Evolutionary conservation across 805 yeast genomes (phyloP), one percentile per base, ranked within the genome.

Genomic region (Hanseniaspora jakobsenii): DNA sequence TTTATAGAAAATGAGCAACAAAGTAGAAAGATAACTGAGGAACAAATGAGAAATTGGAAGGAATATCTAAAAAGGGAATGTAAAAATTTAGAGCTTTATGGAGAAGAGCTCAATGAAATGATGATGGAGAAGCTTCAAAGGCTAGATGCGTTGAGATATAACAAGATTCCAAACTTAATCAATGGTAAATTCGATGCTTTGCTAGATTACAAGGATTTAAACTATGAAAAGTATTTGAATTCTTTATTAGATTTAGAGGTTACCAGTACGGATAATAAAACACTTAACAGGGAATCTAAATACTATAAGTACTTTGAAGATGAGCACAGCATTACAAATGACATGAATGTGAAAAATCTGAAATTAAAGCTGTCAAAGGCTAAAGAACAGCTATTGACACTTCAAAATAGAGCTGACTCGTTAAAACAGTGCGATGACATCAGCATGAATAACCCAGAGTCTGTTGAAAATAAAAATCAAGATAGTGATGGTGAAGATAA

Each of bases 241-340:
- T 34, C 21, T 41, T 6, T n/a, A n/a, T n/a, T 34, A 14, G 38
- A 18, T 10, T 17, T 9, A 13, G 46, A 35, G 28, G 39, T 42
- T 3, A 42, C 46, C 4, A 35, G 39, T 7, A 36, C 38, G 4
- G 46, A 42, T 3, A 42, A 42, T 32, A 42, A 42, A 16, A 32
- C 27, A 22, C 9, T 35, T 16, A 42, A 42, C 19, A 42, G 36
- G n/a, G 29, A 42, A 7, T 42, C 46, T 9, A 22, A 35, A 22
- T 42, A 42, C 23, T 42, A 42, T 16, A 42, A 35, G 12, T 42
- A 32, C 17, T 42, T 42, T 21, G 30, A 42, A 23, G 46, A 42
- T 16, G 36, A 35, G 9, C 18, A 17, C 8, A 42, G 46, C 16
- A 19, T 42, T 2, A 29, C 39, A n/a, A 21, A 42, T 35, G 46